Evolutionary conservation across 2,329 filamentous ascomycete genomes (phyloP), one percentile per base, ranked within the genome.

Genomic region (Venturia nashicola): DNA sequence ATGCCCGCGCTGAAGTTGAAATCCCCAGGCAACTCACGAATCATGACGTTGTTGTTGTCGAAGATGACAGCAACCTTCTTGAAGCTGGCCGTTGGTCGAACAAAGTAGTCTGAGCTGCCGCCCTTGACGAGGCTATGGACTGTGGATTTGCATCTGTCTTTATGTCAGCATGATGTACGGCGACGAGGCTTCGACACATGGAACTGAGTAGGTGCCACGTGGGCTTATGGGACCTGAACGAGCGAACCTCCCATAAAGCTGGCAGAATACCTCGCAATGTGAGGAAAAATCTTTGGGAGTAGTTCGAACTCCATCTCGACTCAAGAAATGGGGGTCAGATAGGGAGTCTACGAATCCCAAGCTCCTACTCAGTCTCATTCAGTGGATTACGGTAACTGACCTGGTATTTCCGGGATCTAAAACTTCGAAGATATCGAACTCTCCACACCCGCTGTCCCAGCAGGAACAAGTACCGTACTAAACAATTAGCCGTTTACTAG

Each of bases 341-440:
- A 3, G n/a, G 36, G 16, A 20, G 23, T 32, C 20, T 18, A 39
- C 34, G 32, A 11, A 42, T 34, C 18, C 40, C 59, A 51, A 14
- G 48, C 23, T 54, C 27, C 48, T 54, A 54, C 16, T 23, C n/a
- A 54, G 32, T 36, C 32, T 57, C 18, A 14, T 34, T 1, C 32
- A n/a, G 14, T 57, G 27, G 51, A 36, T 34, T 8, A 5, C 8
- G 55, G n/a, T 6, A 61, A 8, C 60, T 32, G 18, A 46, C 60
- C 60, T 62, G 40, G 34, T 48, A 36, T 66, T 65, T 34, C 88
- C 88, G 0, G 80, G 72, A 66, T 81, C 79, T 48, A 92, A 82
- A 32, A 89, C 80, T 76, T 92, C 89, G 70, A 87, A 86, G 63
- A 91, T 80, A 70, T 93, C 89, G 66, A 88, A 83, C 76, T 93